Evolutionary conservation across 768 basidiomycete genomes (phyloP), one percentile per base, ranked within the genome.

Genomic region (Porphyrellus cyaneotinctus): DNA sequence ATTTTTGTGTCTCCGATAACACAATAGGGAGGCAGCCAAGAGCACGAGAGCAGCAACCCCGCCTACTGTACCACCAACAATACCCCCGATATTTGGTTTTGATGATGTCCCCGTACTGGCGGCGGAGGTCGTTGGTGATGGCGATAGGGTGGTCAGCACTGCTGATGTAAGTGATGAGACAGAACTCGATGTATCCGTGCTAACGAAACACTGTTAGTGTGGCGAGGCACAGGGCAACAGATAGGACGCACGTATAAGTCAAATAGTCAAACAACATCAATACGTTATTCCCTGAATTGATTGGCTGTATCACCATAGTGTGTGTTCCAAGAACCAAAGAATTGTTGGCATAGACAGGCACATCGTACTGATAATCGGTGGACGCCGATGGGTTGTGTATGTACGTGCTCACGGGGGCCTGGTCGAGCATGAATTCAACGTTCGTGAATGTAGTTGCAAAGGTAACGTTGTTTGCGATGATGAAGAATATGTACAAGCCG

Each of bases 201-300:
- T 61, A 46, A 26, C 2, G 10, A n/a, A 45, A 38, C 4, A 28
- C 0, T 5, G 12, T 12, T 20, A 15, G 26, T 9, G 12, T n/a
- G 4, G 9, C 1, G 5, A 22, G 18, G 8, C 9, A n/a, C 13
- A 24, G 15, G 12, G 24, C 14, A 7, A 18, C 15, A 52, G 10
- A 17, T 13, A 18, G 23, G 18, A 51, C 58, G 2, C 24, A 60
- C 58, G 52, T 59, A 24, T 63, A 62, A 37, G 63, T 42, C 4
- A 59, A 22, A 41, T 62, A 62, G 22, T 62, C 60, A 10, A 61
- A 61, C 9, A 59, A n/a, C 3, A 61, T 57, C 33, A 57, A 47
- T 23, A 59, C 38, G 0, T 24, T 2, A 13, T 12, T 33, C 12
- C 26, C 37, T 2, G 45, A n/a, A n/a, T 47, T 22, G 38, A 39